Evolutionary conservation across 2,329 filamentous ascomycete species (phyloP), one percentile per base, ranked within the genome.

Genomic region (Cladosporium colombiae): DNA sequence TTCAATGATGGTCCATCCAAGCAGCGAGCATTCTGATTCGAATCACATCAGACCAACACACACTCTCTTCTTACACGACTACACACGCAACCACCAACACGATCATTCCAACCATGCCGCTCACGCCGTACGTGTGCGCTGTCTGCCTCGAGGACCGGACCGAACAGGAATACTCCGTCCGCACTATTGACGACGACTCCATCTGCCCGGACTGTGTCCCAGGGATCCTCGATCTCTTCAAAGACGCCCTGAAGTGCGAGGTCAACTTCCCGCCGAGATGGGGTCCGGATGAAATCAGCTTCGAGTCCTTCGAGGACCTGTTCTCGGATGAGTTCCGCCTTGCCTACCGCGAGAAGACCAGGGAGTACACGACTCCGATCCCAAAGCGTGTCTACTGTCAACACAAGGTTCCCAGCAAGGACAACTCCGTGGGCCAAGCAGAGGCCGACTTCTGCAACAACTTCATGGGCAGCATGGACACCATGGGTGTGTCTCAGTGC

Each of bases 181-280:
- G 55, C 10, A 16, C 18, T 5, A 16, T 57, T n/a, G 31, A 1
- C 21, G 33, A 18, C 21, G 55, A 57, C 13, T 11, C 7, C 5
- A 13, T 57, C 11, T 57, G 55, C 55, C 16, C n/a, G 3, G 21
- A 57, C 11, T 57, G 55, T 33, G 21, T 21, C 1, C 55, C 31
- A 37, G 16, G 29, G 14, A n/a, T 53, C 2, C n/a, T 57, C n/a
- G 16, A 5, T 3, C 21, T 18, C n/a, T 65, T 57, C 35, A 18
- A 57, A 16, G 13, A 13, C n/a, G 55, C 31, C 23, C 33, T 57
- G 21, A 57, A 23, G 33, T 40, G 25, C 55, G 33, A 57, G 33
- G 25, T 57, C 33, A 27, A 57, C 33, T 57, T 25, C 21, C 55
- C 55, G 21, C 55, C 55, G 5, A 57, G 33, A 25, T 57, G 55